phyloP scores from a whole-genome alignment of 768 basidiomycete species.

The Lactarius psammicola region DNA sequence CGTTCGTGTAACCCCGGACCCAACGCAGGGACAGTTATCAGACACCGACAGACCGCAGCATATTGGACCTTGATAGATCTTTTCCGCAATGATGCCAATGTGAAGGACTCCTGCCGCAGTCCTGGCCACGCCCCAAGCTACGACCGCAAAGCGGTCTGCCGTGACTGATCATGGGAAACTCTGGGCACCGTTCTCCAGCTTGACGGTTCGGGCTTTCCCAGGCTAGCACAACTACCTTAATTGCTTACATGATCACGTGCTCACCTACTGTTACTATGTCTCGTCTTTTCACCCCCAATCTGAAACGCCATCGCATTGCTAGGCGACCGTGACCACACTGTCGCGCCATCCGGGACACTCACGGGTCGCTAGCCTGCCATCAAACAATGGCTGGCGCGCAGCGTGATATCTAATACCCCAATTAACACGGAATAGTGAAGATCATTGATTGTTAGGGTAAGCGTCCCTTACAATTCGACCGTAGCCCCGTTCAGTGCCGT shows the following conservation, averaged over 20 bases:
- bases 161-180: constrained; percentile 4
- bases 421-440: constrained; percentile 6
- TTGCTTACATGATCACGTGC: constrained; percentile 13
- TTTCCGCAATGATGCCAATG: neutral
- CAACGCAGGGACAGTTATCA: neutral
- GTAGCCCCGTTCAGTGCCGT: neutral
- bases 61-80: neutral
- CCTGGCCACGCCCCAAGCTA: neutral
- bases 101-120: neutral
- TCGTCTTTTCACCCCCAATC: constrained; percentile 6
- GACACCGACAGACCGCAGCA: neutral
- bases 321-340: constrained; percentile 14
- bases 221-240: neutral
- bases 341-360: neutral
- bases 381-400: neutral
- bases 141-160: neutral
- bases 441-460: constrained; percentile 9
- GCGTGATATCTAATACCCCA: constrained; percentile 17
- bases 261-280: neutral
- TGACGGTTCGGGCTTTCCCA: neutral
- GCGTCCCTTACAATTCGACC: constrained; percentile 8
- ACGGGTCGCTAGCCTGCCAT: constrained; percentile 2
- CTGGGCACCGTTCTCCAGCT: neutral
- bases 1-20: neutral
- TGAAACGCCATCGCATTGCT: constrained; percentile 22